These are phyloP conservation scores for Colletotrichum cuscutae DNA, from an alignment of 2,329 filamentous ascomycete species.

Conservation along the genomic window DNA sequence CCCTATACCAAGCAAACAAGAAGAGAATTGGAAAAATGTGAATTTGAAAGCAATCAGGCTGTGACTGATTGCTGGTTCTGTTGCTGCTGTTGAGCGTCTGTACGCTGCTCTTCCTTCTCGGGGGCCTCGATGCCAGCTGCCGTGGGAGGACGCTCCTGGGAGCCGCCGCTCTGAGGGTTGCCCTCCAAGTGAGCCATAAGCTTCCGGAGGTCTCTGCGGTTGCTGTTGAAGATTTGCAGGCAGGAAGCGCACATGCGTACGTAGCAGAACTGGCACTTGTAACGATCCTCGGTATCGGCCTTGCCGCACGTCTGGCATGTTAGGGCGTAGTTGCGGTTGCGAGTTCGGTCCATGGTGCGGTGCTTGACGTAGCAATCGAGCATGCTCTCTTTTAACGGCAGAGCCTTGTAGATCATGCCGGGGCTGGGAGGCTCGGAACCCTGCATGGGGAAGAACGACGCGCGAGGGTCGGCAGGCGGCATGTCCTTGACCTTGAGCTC, in stretches of 20 bases:
- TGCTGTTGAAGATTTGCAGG: constrained; percentile 51
- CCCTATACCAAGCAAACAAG: constrained; percentile 8
- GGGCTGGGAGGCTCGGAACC: constrained; percentile 41
- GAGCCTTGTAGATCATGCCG: constrained; percentile 52
- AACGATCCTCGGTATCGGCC: constrained; percentile 56
- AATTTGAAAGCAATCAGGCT: background rate
- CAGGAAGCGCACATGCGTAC: constrained; percentile 64
- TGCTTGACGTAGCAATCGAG: constrained; percentile 61
- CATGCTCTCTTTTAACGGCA: constrained; percentile 55
- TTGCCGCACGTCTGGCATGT: constrained; percentile 64
- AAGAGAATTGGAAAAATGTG: background rate
- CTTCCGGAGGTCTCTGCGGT: constrained; percentile 54
- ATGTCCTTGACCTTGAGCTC: constrained; percentile 48
- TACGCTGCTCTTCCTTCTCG: background rate
- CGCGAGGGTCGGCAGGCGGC: constrained; percentile 47
- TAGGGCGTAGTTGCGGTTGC: constrained; percentile 61
- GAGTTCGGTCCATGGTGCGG: constrained; percentile 56
- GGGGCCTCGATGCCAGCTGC: background rate
- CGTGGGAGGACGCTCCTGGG: background rate
- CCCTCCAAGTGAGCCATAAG: constrained; percentile 49
- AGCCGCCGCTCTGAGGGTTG: constrained; percentile 8
- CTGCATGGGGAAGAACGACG: constrained; percentile 50
- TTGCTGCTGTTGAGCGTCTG: background rate
- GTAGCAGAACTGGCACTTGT: constrained; percentile 61
- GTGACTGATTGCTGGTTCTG: background rate